These are phyloP conservation scores for Spinacia oleracea DNA, from an alignment of 179 eudicot species.

Conservation along the genomic window DNA sequence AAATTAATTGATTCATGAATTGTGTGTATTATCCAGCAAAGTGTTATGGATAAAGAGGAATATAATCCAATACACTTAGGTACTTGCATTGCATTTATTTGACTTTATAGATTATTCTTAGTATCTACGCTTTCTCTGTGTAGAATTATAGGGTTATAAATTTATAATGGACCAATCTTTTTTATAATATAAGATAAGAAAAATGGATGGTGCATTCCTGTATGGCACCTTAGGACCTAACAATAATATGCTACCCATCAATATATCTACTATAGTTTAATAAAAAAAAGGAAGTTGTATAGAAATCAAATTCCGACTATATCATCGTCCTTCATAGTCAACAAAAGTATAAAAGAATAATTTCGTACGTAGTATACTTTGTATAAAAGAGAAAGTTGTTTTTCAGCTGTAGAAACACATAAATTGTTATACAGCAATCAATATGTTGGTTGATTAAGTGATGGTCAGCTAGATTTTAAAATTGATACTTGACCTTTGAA, in stretches of 20 bases:
- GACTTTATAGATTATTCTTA: slow-evolving; percentile 36
- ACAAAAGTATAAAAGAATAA: no score
- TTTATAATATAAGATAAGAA: background rate
- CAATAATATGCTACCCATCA: background rate
- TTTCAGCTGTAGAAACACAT: no score
- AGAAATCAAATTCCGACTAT: no score
- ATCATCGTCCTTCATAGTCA: no score
- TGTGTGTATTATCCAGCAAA: slow-evolving; percentile 25
- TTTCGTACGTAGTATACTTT: no score
- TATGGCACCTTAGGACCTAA: background rate
- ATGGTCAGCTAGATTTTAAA: no score
- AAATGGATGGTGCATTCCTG: background rate
- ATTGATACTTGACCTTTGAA: no score
- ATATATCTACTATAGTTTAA: background rate
- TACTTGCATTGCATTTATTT: slow-evolving; percentile 14
- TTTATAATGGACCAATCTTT: slow-evolving; percentile 22
- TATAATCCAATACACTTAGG: slow-evolving; percentile 41
- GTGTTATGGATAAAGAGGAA: slow-evolving; percentile 45
- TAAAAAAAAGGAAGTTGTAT: background rate
- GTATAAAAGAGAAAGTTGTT: no score
- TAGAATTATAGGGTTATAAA: slow-evolving; percentile 32
- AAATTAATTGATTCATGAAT: slow-evolving; percentile 12
- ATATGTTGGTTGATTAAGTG: no score
- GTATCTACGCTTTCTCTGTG: slow-evolving; percentile 37
- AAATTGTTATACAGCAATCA: no score